Evolutionary conservation across 2,329 filamentous ascomycete species (phyloP).

Genomic region (Exserohilum turcica): DNA sequence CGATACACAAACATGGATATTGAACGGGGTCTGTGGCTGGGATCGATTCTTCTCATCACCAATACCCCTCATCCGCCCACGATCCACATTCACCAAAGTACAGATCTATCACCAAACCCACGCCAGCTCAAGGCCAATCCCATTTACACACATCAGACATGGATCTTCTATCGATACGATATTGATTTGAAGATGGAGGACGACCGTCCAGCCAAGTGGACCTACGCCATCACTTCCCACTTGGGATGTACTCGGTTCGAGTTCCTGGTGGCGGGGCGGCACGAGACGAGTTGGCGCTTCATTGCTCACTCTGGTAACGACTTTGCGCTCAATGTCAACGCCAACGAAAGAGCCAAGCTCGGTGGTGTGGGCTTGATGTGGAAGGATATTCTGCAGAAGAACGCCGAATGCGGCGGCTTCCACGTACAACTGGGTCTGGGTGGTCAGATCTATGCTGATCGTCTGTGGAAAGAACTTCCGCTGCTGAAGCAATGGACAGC

Average conservation of each 20-base stretch:
- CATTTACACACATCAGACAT: conserved; percentile 88
- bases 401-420: conserved; percentile 93
- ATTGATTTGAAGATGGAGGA: conserved; percentile 90
- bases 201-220: conserved; percentile 79
- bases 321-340: conserved; percentile 84
- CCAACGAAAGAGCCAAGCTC: conserved; percentile 81
- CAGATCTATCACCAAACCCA: conserved; percentile 90
- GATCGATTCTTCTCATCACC: conserved; percentile 90
- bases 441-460: conserved; percentile 93
- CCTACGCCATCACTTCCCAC: conserved; percentile 96
- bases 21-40: conserved; percentile 86
- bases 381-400: conserved; percentile 98
- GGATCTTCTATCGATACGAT: conserved; percentile 96
- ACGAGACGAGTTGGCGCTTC: conserved; percentile 93
- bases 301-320: conserved; percentile 96
- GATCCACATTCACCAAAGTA: conserved; percentile 90
- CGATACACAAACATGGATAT: conserved; percentile 97
- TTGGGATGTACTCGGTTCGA: conserved; percentile 98
- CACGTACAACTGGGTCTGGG: conserved; percentile 91
- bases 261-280: conserved; percentile 87
- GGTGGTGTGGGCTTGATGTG: conserved; percentile 96
- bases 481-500: conserved; percentile 93
- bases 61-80: conserved; percentile 92
- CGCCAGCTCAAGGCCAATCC: conserved; percentile 80
- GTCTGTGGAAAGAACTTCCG: conserved; percentile 95